phyloP scores from a whole-genome alignment of 306 rosid genomes.

The Mimosa pudica region DNA sequence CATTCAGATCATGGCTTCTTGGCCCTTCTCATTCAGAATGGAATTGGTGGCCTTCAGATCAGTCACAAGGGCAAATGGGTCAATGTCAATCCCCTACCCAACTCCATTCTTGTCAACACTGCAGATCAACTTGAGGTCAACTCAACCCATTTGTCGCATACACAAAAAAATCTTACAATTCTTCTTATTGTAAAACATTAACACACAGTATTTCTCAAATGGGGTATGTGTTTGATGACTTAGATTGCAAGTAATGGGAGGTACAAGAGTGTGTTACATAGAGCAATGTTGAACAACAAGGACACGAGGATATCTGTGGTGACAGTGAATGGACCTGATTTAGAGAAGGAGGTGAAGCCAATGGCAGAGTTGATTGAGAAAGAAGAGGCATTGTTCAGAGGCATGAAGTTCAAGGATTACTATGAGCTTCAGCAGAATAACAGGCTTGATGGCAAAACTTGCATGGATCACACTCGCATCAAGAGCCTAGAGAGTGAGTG shows the following conservation, averaged over 20 bases:
- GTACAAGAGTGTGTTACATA: slow-evolving; percentile 54
- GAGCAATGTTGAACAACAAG: slow-evolving; percentile 49
- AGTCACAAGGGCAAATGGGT: slow-evolving; percentile 62
- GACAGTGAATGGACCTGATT: slow-evolving; percentile 48
- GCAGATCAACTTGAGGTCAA: slow-evolving; percentile 73
- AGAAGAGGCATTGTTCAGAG: slow-evolving; percentile 6
- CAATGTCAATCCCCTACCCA: slow-evolving; percentile 53
- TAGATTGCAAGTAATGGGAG: slow-evolving; percentile 57
- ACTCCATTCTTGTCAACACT: slow-evolving; percentile 50
- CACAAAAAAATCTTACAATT: not conserved
- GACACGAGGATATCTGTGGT: slow-evolving; percentile 54
- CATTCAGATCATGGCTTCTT: slow-evolving; percentile 74
- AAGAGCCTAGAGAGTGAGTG: slow-evolving; percentile 1
- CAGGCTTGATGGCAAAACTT: slow-evolving; percentile 19
- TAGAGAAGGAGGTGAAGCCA: slow-evolving; percentile 53
- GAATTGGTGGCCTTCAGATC: slow-evolving; percentile 65
- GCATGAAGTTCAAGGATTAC: slow-evolving; percentile 5
- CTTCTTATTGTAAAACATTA: not conserved
- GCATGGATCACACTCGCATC: slow-evolving; percentile 13
- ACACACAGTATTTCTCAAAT: not conserved
- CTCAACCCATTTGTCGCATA: not conserved
- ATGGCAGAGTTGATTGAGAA: slow-evolving; percentile 44
- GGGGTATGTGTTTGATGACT: not conserved
- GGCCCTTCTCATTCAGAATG: slow-evolving; percentile 58
- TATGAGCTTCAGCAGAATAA: not conserved